These are phyloP conservation scores for Pseudopyricularia cyperi DNA, from an alignment of 2,329 filamentous ascomycete genomes.

Conservation along the genomic window DNA sequence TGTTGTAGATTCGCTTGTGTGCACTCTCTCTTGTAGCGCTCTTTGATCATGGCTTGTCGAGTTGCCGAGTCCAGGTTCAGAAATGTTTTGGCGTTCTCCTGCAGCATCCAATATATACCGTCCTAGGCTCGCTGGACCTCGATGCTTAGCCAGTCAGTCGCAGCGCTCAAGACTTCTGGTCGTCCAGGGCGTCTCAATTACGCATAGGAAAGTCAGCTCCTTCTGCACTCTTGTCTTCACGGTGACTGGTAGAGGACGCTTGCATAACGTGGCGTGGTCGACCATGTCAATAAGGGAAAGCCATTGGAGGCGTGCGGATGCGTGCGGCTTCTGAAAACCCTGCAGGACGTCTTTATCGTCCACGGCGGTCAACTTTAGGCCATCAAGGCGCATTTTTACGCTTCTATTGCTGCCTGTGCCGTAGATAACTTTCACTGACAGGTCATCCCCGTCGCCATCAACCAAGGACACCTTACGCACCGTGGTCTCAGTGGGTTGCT, in stretches of 20 bases:
- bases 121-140: not conserved
- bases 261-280: not conserved
- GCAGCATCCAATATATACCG: not conserved
- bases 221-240: not conserved
- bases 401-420: not conserved
- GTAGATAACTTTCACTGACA: not conserved
- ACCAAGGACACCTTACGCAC: not conserved
- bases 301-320: not conserved
- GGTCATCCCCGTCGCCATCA: not conserved
- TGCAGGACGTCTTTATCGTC: not conserved
- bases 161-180: not conserved
- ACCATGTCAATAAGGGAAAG: slow-evolving; percentile 3
- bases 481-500: not conserved
- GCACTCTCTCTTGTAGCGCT: not conserved
- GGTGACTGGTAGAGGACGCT: not conserved
- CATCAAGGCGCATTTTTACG: not conserved
- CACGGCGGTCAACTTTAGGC: not conserved
- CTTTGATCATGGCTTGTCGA: not conserved
- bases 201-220: not conserved
- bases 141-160: not conserved
- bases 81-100: not conserved
- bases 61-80: not conserved
- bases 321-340: not conserved
- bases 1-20: not conserved
- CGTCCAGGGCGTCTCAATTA: not conserved